Evolutionary conservation across 2,329 filamentous ascomycete species (phyloP).

Genomic region (Fusarium hostae): DNA sequence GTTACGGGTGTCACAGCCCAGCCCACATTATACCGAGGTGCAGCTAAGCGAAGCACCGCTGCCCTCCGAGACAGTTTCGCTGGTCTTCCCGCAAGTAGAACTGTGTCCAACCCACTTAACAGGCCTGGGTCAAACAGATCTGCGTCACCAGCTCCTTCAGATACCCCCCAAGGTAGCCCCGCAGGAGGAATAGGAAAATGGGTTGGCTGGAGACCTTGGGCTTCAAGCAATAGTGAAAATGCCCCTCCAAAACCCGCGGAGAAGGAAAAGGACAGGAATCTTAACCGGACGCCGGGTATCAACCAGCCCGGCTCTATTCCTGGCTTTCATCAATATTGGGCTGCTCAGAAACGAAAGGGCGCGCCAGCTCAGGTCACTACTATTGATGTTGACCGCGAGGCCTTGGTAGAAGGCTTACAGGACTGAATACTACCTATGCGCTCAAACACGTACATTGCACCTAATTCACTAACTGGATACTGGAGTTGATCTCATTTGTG

Average conservation of each 20-base stretch:
- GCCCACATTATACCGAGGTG: constrained; percentile 63
- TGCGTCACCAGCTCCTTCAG: constrained; percentile 41
- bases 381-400: constrained; percentile 67
- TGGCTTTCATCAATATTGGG: constrained; percentile 72
- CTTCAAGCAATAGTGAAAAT: constrained; percentile 27
- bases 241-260: constrained; percentile 30
- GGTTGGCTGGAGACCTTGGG: constrained; percentile 63
- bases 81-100: constrained; percentile 50
- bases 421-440: constrained; percentile 38
- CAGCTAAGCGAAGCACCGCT: constrained; percentile 61
- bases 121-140: constrained; percentile 36
- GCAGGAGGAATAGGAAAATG: constrained; percentile 54
- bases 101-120: constrained; percentile 48
- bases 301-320: constrained; percentile 81
- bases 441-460: constrained; percentile 15
- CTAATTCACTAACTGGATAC: constrained; percentile 23
- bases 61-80: constrained; percentile 68
- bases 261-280: constrained; percentile 50
- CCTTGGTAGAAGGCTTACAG: constrained; percentile 67
- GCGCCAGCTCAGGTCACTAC: constrained; percentile 68
- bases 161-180: constrained; percentile 38
- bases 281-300: constrained; percentile 73
- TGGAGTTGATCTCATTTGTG: constrained; percentile 40
- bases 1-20: constrained; percentile 69
- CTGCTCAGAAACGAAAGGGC: constrained; percentile 60